These are phyloP conservation scores for Candida tropicalis DNA, from an alignment of 1,139 yeast species.

Conservation along the genomic window DNA sequence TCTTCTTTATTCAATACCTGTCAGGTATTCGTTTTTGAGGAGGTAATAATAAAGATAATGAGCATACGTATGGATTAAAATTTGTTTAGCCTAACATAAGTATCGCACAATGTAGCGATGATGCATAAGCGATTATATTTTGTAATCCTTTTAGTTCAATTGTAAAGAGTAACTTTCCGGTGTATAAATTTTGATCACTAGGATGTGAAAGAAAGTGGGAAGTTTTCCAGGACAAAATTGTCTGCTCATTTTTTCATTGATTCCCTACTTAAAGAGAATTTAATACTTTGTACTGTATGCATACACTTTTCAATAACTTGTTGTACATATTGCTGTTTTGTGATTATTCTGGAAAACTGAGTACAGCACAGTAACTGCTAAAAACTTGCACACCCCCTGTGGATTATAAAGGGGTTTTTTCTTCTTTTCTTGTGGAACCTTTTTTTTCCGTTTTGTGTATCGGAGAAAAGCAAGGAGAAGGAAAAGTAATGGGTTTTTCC, in stretches of 20 bases:
- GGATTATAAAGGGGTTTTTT: not conserved
- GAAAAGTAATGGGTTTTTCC: too few species aligned
- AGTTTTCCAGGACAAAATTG: not conserved
- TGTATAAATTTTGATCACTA: too few species aligned
- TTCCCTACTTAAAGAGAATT: not conserved
- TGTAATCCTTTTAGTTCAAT: not conserved
- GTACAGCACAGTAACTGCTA: too few species aligned
- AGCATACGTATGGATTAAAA: too few species aligned
- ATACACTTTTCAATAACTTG: not conserved
- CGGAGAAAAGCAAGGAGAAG: too few species aligned
- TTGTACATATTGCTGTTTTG: not conserved
- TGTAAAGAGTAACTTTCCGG: too few species aligned
- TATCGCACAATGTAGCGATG: not conserved
- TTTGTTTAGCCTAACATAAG: not conserved
- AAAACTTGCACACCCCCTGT: not conserved
- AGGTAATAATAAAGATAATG: too few species aligned
- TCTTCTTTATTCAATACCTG: too few species aligned
- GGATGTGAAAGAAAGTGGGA: not conserved
- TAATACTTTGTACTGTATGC: constrained; percentile 3
- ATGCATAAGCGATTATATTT: constrained; percentile 6
- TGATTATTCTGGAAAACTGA: constrained; percentile 1
- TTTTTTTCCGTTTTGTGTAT: not conserved
- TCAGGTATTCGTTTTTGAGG: too few species aligned
- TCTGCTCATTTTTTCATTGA: not conserved
- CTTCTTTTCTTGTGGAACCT: not conserved